phyloP scores from a whole-genome alignment of 2,329 filamentous ascomycete species.

The Penicillium griseofulvum region DNA sequence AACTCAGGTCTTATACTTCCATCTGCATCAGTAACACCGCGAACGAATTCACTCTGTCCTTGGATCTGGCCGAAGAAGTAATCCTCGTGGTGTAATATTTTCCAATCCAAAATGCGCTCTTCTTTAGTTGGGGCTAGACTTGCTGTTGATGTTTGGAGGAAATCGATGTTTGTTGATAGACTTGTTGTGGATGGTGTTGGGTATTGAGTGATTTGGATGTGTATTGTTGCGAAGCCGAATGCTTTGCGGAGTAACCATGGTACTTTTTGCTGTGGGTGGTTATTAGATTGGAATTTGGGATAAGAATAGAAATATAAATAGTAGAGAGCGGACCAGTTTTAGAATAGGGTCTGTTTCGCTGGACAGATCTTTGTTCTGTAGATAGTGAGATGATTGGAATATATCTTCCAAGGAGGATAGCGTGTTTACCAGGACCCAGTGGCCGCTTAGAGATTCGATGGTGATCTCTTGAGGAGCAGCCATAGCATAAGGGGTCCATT shows the following conservation, averaged over 20 bases:
- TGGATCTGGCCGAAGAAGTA: constrained; percentile 1
- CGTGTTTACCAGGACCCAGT: neutral
- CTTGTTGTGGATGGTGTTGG: neutral
- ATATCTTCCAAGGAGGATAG: neutral
- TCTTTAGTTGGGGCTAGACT: neutral
- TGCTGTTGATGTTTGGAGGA: neutral
- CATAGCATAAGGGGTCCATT: neutral
- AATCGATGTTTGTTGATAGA: neutral
- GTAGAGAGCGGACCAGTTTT: neutral
- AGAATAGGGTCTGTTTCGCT: neutral
- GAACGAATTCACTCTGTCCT: neutral
- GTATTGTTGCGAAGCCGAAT: constrained; percentile 1
- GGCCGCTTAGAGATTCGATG: neutral
- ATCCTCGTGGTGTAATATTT: neutral
- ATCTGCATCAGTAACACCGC: neutral
- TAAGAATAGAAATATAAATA: neutral
- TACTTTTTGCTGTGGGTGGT: neutral
- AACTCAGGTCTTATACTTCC: neutral
- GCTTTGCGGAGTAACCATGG: constrained; percentile 3
- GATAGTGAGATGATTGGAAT: neutral
- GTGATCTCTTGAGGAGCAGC: neutral
- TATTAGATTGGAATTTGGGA: neutral
- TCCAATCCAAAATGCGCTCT: neutral
- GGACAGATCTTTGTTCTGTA: constrained; percentile 1
- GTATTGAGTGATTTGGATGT: neutral